phyloP scores from a whole-genome alignment of 352 stramenopile species.

The Phytophthora palmivora region DNA sequence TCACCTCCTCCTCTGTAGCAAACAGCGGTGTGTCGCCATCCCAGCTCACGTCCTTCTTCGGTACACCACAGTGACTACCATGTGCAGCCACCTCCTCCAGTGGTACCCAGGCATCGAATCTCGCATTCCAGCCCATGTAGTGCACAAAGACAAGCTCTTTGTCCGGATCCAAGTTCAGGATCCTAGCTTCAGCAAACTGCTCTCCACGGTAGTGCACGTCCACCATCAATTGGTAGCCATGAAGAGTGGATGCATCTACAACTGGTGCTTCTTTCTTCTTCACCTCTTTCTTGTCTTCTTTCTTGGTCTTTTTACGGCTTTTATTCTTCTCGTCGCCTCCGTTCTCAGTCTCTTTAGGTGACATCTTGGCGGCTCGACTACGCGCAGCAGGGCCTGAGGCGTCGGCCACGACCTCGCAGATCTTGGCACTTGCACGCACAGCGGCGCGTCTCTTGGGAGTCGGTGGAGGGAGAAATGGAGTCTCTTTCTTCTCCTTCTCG shows the following conservation, averaged over 20 bases:
- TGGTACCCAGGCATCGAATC: slow-evolving; percentile 71
- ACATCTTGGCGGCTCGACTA: slow-evolving; percentile 18
- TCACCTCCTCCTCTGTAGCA: slow-evolving; percentile 18
- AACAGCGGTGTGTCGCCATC: slow-evolving; percentile 60
- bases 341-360: slow-evolving; percentile 24
- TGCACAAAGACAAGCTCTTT: slow-evolving; percentile 61
- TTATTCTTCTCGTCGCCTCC: slow-evolving; percentile 29
- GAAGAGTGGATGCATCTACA: slow-evolving; percentile 10
- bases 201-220: slow-evolving; percentile 65
- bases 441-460: slow-evolving; percentile 33
- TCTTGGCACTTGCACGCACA: slow-evolving; percentile 26
- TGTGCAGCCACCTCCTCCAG: slow-evolving; percentile 57
- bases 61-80: slow-evolving; percentile 48
- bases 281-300: slow-evolving; percentile 12
- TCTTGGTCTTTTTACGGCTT: slow-evolving; percentile 40
- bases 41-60: slow-evolving; percentile 56
- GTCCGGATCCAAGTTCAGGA: slow-evolving; percentile 52
- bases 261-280: neutral
- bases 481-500: slow-evolving; percentile 24
- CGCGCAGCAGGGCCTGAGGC: slow-evolving; percentile 2
- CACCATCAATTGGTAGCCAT: slow-evolving; percentile 57
- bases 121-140: slow-evolving; percentile 82
- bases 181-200: slow-evolving; percentile 68
- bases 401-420: slow-evolving; percentile 19
- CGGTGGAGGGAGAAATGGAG: slow-evolving; percentile 9